A percentile compares a stretch with the other conserved stretches of the same genome.
These are phyloP conservation scores for Cyberlindnera bimundalis DNA, from an alignment of 805 yeast species.

Conservation along the genomic window DNA sequence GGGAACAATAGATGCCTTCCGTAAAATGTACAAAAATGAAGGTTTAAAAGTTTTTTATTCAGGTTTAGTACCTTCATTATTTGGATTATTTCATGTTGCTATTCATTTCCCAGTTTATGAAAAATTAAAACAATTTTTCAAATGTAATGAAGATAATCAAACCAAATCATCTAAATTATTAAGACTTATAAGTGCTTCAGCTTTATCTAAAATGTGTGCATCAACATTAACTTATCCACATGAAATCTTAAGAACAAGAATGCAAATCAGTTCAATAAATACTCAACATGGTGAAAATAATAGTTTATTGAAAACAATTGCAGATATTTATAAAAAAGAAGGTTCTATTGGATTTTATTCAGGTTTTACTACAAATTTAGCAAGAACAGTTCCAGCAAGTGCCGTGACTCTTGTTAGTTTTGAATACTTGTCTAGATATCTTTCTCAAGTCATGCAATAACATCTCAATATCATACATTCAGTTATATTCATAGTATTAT, in stretches of 20 bases:
- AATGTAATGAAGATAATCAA: conserved; percentile 25
- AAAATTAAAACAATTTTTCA: conserved; percentile 56
- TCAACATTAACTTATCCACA: conserved; percentile 91
- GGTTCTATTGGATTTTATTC: conserved; percentile 84
- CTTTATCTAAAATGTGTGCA: conserved; percentile 84
- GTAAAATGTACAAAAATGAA: conserved; percentile 71
- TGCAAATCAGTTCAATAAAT: conserved; percentile 54
- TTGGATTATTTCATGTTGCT: conserved; percentile 91
- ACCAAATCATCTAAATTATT: conserved; percentile 30
- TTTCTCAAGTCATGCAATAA: conserved; percentile 6
- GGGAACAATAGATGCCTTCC: conserved; percentile 82
- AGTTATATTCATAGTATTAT: not conserved
- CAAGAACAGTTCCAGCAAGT: conserved; percentile 90
- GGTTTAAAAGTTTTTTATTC: conserved; percentile 81
- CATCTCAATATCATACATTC: not conserved
- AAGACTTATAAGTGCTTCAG: conserved; percentile 62
- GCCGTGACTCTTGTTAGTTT: conserved; percentile 94
- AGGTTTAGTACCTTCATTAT: conserved; percentile 85
- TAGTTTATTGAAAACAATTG: conserved; percentile 23
- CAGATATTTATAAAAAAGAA: conserved; percentile 47
- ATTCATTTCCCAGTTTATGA: conserved; percentile 96
- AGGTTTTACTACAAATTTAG: conserved; percentile 81
- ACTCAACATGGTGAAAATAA: conserved; percentile 12
- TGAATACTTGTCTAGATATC: conserved; percentile 55
- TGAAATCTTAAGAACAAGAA: conserved; percentile 86